phyloP scores from a whole-genome alignment of 345 rosid genomes.

The Pugionium cornutum region DNA sequence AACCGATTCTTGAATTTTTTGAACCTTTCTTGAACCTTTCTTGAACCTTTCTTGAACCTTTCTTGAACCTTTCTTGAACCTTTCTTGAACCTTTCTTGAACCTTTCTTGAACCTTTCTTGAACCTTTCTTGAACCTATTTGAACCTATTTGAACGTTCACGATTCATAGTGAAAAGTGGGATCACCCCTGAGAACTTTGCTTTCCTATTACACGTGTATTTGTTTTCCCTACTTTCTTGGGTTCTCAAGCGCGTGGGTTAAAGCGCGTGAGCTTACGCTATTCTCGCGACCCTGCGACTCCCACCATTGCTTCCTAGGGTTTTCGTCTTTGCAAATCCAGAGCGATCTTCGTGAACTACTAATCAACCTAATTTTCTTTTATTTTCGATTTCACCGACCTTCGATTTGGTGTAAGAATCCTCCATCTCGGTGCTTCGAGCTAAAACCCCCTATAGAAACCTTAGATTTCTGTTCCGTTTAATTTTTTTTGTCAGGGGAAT shows the following conservation, averaged over 20 bases:
- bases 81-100: no score
- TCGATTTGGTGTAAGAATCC: not conserved
- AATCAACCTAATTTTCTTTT: conserved; percentile 6
- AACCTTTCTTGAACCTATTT: no score
- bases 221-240: conserved; percentile 1
- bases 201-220: not conserved
- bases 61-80: no score
- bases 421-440: conserved; percentile 1
- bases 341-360: conserved; percentile 25
- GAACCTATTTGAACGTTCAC: no score
- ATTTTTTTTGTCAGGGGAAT: conserved; percentile 20
- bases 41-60: no score
- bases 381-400: conserved; percentile 12
- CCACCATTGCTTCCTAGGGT: conserved; percentile 28
- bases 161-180: no score
- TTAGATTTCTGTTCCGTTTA: not conserved
- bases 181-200: not conserved
- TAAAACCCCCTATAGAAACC: conserved; percentile 14
- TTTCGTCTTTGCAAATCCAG: conserved; percentile 27
- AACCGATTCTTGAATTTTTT: no score
- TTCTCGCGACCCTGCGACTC: conserved; percentile 18
- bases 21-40: no score
- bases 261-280: conserved; percentile 24
- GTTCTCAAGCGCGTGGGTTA: conserved; percentile 17
- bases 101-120: no score